Conservation (phyloP, 2,329 filamentous ascomycete species). For the Exophiala aquamarina region DNA sequence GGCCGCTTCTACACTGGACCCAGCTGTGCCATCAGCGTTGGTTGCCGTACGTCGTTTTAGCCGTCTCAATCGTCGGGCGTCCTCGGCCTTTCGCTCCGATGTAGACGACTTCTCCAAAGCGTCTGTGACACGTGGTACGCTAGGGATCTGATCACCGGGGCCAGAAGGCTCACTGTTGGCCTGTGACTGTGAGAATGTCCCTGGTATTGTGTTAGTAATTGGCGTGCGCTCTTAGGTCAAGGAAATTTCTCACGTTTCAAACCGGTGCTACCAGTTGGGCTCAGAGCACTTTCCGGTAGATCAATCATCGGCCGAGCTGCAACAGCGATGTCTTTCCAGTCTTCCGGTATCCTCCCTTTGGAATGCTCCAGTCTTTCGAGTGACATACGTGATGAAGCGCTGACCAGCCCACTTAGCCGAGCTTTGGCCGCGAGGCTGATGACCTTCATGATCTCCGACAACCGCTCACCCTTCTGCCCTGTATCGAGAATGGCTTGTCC, state of each 20-base stretch:
- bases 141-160: slow-evolving; percentile 25
- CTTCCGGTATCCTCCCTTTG: slow-evolving; percentile 73
- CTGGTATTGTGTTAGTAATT: slow-evolving; percentile 33
- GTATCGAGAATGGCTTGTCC: slow-evolving; percentile 70
- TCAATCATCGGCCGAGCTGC: slow-evolving; percentile 30
- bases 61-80: slow-evolving; percentile 67
- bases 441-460: slow-evolving; percentile 80
- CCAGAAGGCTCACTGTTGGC: slow-evolving; percentile 36
- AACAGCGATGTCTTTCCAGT: slow-evolving; percentile 71
- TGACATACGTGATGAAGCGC: slow-evolving; percentile 72
- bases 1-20: slow-evolving; percentile 60
- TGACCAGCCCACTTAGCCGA: slow-evolving; percentile 70
- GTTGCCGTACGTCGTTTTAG: slow-evolving; percentile 61
- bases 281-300: slow-evolving; percentile 25
- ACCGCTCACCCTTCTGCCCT: slow-evolving; percentile 59
- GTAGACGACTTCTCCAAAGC: slow-evolving; percentile 43
- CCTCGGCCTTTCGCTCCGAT: slow-evolving; percentile 70
- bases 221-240: slow-evolving; percentile 25
- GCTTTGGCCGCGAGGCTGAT: slow-evolving; percentile 82
- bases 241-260: slow-evolving; percentile 39
- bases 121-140: slow-evolving; percentile 28
- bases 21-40: slow-evolving; percentile 49
- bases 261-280: slow-evolving; percentile 31
- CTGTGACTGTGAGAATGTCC: slow-evolving; percentile 36
- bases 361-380: slow-evolving; percentile 73